Conservation (phyloP, 2,329 filamentous ascomycete species). For the Talaromyces verruculosus region DNA sequence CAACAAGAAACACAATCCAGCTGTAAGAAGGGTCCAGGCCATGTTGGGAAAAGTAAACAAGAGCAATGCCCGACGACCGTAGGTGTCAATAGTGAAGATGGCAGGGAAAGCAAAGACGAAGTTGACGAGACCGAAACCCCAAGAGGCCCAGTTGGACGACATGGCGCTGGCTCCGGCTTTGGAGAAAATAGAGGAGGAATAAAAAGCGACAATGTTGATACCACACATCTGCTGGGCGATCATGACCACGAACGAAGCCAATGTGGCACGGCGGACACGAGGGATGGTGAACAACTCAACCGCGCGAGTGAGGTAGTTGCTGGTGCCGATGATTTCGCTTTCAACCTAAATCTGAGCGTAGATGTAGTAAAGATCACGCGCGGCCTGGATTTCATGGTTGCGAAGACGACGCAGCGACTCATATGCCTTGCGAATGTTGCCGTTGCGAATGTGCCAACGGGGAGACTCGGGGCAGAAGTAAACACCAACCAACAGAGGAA, state of each 20-base stretch:
- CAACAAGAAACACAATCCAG: slow-evolving; percentile 61
- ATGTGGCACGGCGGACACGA: slow-evolving; percentile 60
- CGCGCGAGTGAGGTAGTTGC: slow-evolving; percentile 63
- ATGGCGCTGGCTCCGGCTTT: slow-evolving; percentile 58
- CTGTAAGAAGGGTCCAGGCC: slow-evolving; percentile 65
- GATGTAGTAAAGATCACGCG: slow-evolving; percentile 63
- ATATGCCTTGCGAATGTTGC: slow-evolving; percentile 61
- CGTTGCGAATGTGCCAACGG: slow-evolving; percentile 65
- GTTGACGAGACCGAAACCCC: slow-evolving; percentile 65
- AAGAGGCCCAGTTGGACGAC: slow-evolving; percentile 61
- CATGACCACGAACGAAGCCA: slow-evolving; percentile 79
- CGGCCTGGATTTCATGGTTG: slow-evolving; percentile 60
- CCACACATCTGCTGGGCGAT: slow-evolving; percentile 71
- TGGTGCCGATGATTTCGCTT: slow-evolving; percentile 41
- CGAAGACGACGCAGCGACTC: slow-evolving; percentile 58
- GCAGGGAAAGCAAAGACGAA: slow-evolving; percentile 66
- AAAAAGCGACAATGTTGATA: slow-evolving; percentile 75
- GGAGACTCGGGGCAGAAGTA: slow-evolving; percentile 66
- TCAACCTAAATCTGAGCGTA: slow-evolving; percentile 54
- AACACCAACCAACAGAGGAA: slow-evolving; percentile 59
- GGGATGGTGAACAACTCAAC: slow-evolving; percentile 52
- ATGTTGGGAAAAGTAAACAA: slow-evolving; percentile 68
- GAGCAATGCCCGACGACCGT: slow-evolving; percentile 61
- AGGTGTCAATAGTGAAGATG: slow-evolving; percentile 66
- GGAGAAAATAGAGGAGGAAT: slow-evolving; percentile 60